phyloP scores from a whole-genome alignment of 257 asterid species.

The Solanum boliviense region DNA sequence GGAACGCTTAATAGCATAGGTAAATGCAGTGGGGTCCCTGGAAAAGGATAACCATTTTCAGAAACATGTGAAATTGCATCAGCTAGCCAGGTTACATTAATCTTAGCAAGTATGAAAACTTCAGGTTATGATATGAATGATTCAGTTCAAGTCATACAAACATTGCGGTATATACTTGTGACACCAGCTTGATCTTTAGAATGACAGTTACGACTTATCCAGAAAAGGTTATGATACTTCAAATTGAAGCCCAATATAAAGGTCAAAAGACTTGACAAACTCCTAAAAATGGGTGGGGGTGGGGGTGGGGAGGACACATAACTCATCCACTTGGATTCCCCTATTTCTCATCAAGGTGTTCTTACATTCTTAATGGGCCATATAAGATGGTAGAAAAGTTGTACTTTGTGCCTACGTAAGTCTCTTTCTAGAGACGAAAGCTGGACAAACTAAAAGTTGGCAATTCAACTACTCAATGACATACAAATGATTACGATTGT shows the following conservation, averaged over 20 bases:
- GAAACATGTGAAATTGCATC: slow-evolving; percentile 2
- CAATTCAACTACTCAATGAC: neutral
- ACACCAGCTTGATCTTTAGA: neutral
- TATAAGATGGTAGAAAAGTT: neutral
- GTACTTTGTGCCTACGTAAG: neutral
- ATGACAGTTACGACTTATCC: neutral
- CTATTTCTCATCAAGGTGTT: neutral
- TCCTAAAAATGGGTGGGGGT: neutral
- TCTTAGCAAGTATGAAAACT: neutral
- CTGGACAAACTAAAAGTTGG: neutral
- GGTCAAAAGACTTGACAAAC: neutral
- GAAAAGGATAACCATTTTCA: slow-evolving; percentile 6
- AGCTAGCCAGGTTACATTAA: neutral
- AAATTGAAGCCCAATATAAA: neutral
- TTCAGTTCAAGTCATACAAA: neutral
- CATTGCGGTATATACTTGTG: neutral
- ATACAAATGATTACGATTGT: neutral
- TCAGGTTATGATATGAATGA: neutral
- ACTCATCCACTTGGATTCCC: neutral
- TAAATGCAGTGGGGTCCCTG: slow-evolving; percentile 76
- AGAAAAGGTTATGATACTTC: neutral
- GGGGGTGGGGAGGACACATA: neutral
- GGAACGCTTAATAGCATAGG: slow-evolving; percentile 94
- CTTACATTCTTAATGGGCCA: neutral
- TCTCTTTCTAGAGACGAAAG: neutral